Conservation (phyloP, 2,329 filamentous ascomycete genomes). For the Fusarium sp. region DNA sequence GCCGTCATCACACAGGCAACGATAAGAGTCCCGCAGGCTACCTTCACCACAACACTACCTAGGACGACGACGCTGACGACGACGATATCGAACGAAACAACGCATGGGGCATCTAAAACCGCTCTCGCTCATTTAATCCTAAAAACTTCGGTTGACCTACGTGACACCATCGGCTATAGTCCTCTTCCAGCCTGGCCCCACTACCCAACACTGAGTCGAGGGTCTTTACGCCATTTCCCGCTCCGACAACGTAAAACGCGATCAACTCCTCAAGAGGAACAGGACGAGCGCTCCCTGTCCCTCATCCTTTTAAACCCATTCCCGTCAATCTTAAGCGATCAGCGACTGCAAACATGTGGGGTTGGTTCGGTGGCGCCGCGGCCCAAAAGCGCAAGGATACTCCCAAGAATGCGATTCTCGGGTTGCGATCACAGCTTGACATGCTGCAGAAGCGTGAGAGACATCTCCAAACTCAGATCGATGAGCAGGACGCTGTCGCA, state of each 20-base stretch:
- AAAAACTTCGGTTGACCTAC: constrained; percentile 1
- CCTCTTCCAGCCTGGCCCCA: constrained; percentile 46
- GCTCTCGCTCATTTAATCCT: background rate
- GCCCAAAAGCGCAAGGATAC: constrained; percentile 91
- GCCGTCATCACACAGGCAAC: constrained; percentile 53
- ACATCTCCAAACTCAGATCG: constrained; percentile 91
- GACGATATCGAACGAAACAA: constrained; percentile 27
- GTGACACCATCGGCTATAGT: constrained; percentile 1
- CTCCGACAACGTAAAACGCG: constrained; percentile 29
- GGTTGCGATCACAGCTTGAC: constrained; percentile 87
- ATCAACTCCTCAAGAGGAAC: constrained; percentile 22
- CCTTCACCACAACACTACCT: constrained; percentile 33
- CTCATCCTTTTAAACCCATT: constrained; percentile 1
- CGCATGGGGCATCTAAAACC: background rate
- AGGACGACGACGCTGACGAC: constrained; percentile 40
- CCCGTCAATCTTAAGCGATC: constrained; percentile 10
- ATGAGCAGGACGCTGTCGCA: constrained; percentile 89
- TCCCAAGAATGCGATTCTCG: constrained; percentile 96
- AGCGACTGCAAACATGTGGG: constrained; percentile 69
- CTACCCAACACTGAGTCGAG: constrained; percentile 41
- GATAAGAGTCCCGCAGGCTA: constrained; percentile 49
- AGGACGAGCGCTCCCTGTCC: constrained; percentile 28
- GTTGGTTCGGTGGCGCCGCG: constrained; percentile 90
- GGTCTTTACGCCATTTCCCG: constrained; percentile 44
- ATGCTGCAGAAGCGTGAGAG: constrained; percentile 98